Conservation (phyloP, 805 yeast genomes). For the Vanderwaltozyma yarrowii region DNA sequence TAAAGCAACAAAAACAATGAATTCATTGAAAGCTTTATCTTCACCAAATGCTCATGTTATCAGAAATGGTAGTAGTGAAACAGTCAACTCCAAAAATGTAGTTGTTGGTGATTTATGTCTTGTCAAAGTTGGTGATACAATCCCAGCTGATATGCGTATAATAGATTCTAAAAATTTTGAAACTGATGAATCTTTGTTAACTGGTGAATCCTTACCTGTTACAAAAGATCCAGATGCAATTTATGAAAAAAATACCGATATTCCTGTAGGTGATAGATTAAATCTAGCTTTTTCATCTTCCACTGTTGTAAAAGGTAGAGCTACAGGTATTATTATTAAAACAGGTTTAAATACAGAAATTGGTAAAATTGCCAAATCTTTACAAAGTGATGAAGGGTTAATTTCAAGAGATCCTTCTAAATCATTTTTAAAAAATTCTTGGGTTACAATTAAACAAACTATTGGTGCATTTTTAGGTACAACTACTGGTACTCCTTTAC, state of each 20-base stretch:
- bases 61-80: slow-evolving; percentile 62
- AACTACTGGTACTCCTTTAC: slow-evolving; percentile 73
- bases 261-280: slow-evolving; percentile 56
- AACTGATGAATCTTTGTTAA: slow-evolving; percentile 85
- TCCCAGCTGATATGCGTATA: slow-evolving; percentile 90
- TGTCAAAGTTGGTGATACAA: slow-evolving; percentile 85
- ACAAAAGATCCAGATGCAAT: slow-evolving; percentile 45
- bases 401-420: slow-evolving; percentile 32
- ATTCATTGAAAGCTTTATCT: slow-evolving; percentile 82
- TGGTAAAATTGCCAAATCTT: slow-evolving; percentile 88
- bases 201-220: slow-evolving; percentile 91
- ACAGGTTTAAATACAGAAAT: slow-evolving; percentile 86
- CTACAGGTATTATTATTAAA: slow-evolving; percentile 85
- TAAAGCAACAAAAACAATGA: slow-evolving; percentile 86
- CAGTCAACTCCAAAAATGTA: slow-evolving; percentile 68
- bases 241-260: slow-evolving; percentile 18
- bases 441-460: slow-evolving; percentile 39
- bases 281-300: slow-evolving; percentile 94
- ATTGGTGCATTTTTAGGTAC: slow-evolving; percentile 66
- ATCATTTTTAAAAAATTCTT: slow-evolving; percentile 31
- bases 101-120: slow-evolving; percentile 95
- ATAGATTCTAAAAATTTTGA: slow-evolving; percentile 65
- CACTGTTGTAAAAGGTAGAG: slow-evolving; percentile 89
- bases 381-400: slow-evolving; percentile 27
- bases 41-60: slow-evolving; percentile 91